Conservation (phyloP, 306 rosid species). For the Abrus pulchellus region DNA sequence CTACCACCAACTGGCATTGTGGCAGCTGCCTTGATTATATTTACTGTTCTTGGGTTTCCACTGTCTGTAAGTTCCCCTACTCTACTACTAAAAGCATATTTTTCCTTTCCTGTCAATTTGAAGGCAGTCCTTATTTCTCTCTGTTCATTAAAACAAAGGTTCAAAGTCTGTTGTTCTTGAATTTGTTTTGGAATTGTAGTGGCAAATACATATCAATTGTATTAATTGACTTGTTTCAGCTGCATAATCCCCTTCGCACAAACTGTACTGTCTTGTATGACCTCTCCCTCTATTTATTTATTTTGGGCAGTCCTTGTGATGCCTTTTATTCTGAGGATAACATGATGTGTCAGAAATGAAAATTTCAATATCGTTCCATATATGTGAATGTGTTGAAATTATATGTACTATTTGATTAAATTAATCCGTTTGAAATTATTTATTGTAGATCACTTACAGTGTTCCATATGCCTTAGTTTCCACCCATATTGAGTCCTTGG, state of each 20-base stretch:
- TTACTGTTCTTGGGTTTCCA: constrained; percentile 89
- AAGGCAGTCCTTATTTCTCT: constrained; percentile 24
- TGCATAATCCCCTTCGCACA: constrained; percentile 15
- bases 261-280: constrained; percentile 19
- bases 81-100: constrained; percentile 44
- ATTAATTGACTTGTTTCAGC: constrained; percentile 15
- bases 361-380: constrained; percentile 18
- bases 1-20: constrained; percentile 81
- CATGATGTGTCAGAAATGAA: constrained; percentile 41
- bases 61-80: constrained; percentile 72
- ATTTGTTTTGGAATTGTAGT: constrained; percentile 17
- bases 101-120: constrained; percentile 32
- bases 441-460: constrained; percentile 87
- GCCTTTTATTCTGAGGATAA: neutral
- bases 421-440: constrained; percentile 41
- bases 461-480: constrained; percentile 92
- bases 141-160: neutral
- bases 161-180: constrained; percentile 14
- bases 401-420: constrained; percentile 29
- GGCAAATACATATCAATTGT: constrained; percentile 15
- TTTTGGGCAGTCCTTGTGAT: constrained; percentile 29
- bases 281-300: neutral
- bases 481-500: constrained; percentile 83
- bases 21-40: constrained; percentile 72
- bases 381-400: constrained; percentile 32